Conservation (phyloP, 2,329 filamentous ascomycete genomes). For the Fonsecaea nubica region DNA sequence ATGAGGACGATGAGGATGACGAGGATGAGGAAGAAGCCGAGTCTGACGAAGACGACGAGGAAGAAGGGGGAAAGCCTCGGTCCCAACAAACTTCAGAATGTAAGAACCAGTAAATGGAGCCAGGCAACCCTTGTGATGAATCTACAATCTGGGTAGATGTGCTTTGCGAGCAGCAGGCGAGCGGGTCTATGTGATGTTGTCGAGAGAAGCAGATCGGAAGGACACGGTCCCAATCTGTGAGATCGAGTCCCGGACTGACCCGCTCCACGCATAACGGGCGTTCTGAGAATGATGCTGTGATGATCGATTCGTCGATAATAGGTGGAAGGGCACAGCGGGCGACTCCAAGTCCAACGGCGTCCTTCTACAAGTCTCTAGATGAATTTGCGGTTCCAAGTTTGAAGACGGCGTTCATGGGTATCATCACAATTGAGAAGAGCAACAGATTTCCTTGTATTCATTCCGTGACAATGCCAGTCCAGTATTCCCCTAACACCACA, state of each 20-base stretch:
- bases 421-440: constrained; percentile 18
- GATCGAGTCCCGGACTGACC: constrained; percentile 19
- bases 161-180: neutral
- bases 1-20: constrained; percentile 92
- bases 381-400: constrained; percentile 3
- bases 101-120: constrained; percentile 60
- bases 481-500: constrained; percentile 8
- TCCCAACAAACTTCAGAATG: constrained; percentile 96
- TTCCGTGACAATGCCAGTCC: constrained; percentile 4
- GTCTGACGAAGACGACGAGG: constrained; percentile 69
- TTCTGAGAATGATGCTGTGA: constrained; percentile 20
- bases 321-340: constrained; percentile 8
- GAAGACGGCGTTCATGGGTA: constrained; percentile 25
- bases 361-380: constrained; percentile 10
- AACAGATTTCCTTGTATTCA: constrained; percentile 18
- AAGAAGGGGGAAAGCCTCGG: constrained; percentile 54
- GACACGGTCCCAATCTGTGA: constrained; percentile 9
- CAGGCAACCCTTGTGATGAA: constrained; percentile 6
- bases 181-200: neutral
- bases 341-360: constrained; percentile 9
- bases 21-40: constrained; percentile 82
- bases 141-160: constrained; percentile 3
- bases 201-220: constrained; percentile 19
- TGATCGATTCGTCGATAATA: constrained; percentile 12
- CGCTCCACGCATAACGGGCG: constrained; percentile 31